Base-by-base conservation (phyloP, 1,284 basidiomycete species). In the Papiliotrema fonsecae region DNA sequence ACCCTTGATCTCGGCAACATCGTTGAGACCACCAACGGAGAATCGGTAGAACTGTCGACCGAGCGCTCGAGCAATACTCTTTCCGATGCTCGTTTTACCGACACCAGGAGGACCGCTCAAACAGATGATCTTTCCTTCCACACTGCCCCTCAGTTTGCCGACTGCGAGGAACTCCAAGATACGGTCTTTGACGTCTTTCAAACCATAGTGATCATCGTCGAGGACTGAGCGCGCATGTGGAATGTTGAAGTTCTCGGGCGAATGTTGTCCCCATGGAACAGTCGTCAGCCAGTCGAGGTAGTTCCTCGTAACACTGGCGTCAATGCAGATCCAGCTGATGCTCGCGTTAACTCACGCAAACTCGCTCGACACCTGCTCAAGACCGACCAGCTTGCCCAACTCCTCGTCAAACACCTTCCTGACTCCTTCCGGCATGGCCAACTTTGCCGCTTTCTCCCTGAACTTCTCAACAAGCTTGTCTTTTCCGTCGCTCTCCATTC, bases 1-100 rank as follows among this genome's bases (percentile, higher is more conserved):
- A 3, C 96, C 96, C 76, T 98, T 98, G 73, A 99, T 97, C 79
- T 98, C 96, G 47, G 94, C 96, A 0, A 97, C 93, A 67, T 98
- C 94, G 50, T 90, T 91, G 64, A 99, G 75, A 24, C 96, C 93
- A 60, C 96, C 96, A 4, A 98, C 93, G 13, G 88, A 92, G 77
- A 99, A 97, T 40, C 66, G 56, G 58, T 67, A 74, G 58, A 74
- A 74, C 51, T 74, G 72, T 54, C 72, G 55, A 10, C 69, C 71
- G 1, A 74, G 58, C 0, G 72, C 72, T 38, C 69, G 58, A 2
- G 72, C 72, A 30, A 74, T 72, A n/a, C 85, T 89, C 78, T 97
- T 97, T 51, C 92, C 89, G 45, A 93, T 91, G 47, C 83, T 86
- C 0, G 88, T 97, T 78, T 96, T 96, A 30, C 93, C 93, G 5